A percentile compares a stretch with the other conserved stretches of the same genome.
phyloP scores from a whole-genome alignment of 768 basidiomycete genomes.

The Cystoderma amianthinum region DNA sequence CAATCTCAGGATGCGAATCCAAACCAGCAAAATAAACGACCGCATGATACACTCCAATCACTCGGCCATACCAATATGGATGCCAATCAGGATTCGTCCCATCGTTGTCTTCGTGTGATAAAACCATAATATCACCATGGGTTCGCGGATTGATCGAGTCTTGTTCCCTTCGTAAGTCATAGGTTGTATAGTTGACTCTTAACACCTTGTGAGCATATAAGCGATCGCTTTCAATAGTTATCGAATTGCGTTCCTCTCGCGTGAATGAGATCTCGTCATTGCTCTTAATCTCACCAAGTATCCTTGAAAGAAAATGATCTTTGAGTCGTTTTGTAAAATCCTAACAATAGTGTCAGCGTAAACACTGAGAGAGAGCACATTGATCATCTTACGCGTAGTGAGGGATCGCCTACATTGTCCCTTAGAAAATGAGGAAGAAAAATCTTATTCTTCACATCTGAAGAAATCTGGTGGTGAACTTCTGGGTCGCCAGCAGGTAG shows the following conservation, averaged over 20 bases:
- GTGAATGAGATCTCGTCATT: slow-evolving; percentile 10
- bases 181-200: slow-evolving; percentile 18
- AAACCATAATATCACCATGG: slow-evolving; percentile 5
- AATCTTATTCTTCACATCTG: background rate
- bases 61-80: slow-evolving; percentile 2
- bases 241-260: slow-evolving; percentile 11
- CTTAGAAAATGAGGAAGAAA: background rate
- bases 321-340: slow-evolving; percentile 5
- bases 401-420: background rate
- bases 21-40: slow-evolving; percentile 5
- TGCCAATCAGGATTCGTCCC: background rate
- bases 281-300: background rate
- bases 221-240: slow-evolving; percentile 10
- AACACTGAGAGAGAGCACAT: background rate
- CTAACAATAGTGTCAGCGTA: background rate
- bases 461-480: background rate
- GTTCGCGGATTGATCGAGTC: slow-evolving; percentile 5
- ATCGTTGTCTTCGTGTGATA: slow-evolving; percentile 2
- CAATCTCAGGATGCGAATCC: background rate
- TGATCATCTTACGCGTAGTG: background rate
- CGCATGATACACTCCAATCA: slow-evolving; percentile 13
- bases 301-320: slow-evolving; percentile 3
- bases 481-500: background rate
- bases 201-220: slow-evolving; percentile 10
- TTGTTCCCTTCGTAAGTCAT: slow-evolving; percentile 4